Base-by-base conservation (phyloP, 805 yeast species). In the Starmerella bombi region DNA sequence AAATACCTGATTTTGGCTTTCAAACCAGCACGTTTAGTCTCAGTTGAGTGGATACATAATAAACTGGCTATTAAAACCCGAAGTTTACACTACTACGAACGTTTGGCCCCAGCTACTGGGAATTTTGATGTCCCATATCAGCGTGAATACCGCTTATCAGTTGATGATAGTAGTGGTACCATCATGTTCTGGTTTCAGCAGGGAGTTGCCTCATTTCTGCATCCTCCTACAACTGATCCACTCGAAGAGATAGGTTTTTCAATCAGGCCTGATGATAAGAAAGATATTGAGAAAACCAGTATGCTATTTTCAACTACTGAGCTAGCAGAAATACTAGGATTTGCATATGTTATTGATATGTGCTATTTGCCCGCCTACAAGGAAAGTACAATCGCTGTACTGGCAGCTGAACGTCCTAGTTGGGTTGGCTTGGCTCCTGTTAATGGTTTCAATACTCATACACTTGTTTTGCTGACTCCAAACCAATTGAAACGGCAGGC, bases 11-110 rank as follows among this genome's bases (percentile, higher is more conserved):
- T 79, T 2, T 62, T 88, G 3, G 62, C 81, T 12, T 80, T 93
- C 9, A 72, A 75, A 44, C 64, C 63, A 38, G 94, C 95, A 23
- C 88, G 88, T 56, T 53, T 85, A 30, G 80, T 93, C 0, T 60
- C 86, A 15, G 59, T 88, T 22, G 67, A 69, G 41, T 91, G 93
- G 82, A 78, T 84, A 52, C 57, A 59, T 3, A 58, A 53, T 3
- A 55, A 51, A n/a, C 66, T 73, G 48, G 52, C 70, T 1, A 64
- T 88, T n/a, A 64, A 70, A 20, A 82, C 95, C 0, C 69, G 74
- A 1, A 80, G 94, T 37, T 63, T 91, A 38, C 98, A 91, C 61
- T 84, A 72, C 56, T 91, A 86, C 58, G 96, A 88, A 51, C 71
- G 74, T 33, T 23, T 38, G 16, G 15, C 31, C 9, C 19, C 7